phyloP scores from a whole-genome alignment of 164 flowering plant species.

The Aristolochia contorta region DNA sequence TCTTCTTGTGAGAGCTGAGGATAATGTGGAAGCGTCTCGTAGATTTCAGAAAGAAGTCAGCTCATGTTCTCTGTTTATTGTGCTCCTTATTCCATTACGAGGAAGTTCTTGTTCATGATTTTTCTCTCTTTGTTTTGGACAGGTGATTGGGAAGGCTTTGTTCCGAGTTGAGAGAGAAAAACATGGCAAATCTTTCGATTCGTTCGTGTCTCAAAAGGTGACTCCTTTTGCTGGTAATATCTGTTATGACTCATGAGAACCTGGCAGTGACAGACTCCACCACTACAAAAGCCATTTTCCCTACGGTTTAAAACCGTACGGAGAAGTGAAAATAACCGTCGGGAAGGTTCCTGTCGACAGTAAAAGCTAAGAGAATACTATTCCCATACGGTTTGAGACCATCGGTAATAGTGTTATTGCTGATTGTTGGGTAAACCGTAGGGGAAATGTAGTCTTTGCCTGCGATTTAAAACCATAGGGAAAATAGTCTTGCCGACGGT shows the following conservation, averaged over 20 bases:
- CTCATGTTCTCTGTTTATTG: background rate
- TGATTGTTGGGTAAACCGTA: too few relatives aligned
- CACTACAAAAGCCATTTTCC: too few relatives aligned
- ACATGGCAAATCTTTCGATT: constrained; percentile 24
- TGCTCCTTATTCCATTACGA: background rate
- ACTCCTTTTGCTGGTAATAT: constrained; percentile 43
- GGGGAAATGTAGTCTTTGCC: too few relatives aligned
- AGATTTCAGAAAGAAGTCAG: constrained; percentile 42
- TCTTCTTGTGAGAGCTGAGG: constrained; percentile 47
- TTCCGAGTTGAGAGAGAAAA: constrained; percentile 38
- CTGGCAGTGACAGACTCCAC: constrained; percentile 34
- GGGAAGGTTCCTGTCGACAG: too few relatives aligned
- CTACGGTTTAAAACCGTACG: too few relatives aligned
- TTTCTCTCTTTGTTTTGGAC: background rate
- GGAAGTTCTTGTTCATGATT: background rate
- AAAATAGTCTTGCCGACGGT: too few relatives aligned
- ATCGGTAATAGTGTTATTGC: too few relatives aligned
- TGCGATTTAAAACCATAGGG: too few relatives aligned
- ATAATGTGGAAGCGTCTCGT: constrained; percentile 27
- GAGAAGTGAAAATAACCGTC: too few relatives aligned
- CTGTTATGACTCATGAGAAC: constrained; percentile 21
- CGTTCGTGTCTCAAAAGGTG: constrained; percentile 33
- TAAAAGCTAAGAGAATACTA: too few relatives aligned
- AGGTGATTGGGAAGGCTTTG: constrained; percentile 56
- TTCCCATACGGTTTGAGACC: too few relatives aligned